A percentile compares a stretch with the other conserved stretches of the same genome.
These are phyloP conservation scores for Tolypocladium tundrense DNA, from an alignment of 2,329 filamentous ascomycete species.

Conservation along the genomic window DNA sequence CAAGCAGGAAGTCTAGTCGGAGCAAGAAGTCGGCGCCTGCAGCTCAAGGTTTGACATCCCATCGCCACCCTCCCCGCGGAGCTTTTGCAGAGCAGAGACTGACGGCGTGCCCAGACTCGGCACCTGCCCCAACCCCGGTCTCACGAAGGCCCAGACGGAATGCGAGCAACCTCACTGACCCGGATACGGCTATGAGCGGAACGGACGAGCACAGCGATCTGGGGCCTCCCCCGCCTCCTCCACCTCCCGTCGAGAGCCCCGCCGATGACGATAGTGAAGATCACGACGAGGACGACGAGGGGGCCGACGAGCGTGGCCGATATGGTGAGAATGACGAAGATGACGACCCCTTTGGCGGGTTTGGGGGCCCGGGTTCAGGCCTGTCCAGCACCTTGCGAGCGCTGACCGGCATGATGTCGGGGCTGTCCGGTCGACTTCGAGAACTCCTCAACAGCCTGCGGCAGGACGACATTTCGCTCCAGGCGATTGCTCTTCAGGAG, in stretches of 20 bases:
- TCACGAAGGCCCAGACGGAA: slow-evolving; percentile 44
- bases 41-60: slow-evolving; percentile 22
- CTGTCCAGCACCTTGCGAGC: slow-evolving; percentile 76
- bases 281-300: slow-evolving; percentile 19
- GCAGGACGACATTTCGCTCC: slow-evolving; percentile 78
- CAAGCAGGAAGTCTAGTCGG: slow-evolving; percentile 63
- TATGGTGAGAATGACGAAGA: slow-evolving; percentile 53
- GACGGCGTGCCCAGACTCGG: slow-evolving; percentile 17
- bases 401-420: slow-evolving; percentile 84
- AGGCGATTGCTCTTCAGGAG: slow-evolving; percentile 86
- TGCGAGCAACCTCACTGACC: slow-evolving; percentile 38
- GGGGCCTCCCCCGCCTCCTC: slow-evolving; percentile 31
- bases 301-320: slow-evolving; percentile 39
- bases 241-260: slow-evolving; percentile 18
- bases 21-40: slow-evolving; percentile 53
- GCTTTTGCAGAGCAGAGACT: slow-evolving; percentile 1
- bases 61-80: not conserved
- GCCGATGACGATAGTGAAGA: slow-evolving; percentile 27
- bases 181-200: slow-evolving; percentile 63
- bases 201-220: slow-evolving; percentile 44
- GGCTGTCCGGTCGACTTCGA: slow-evolving; percentile 68
- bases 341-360: slow-evolving; percentile 52
- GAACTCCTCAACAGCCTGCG: slow-evolving; percentile 67
- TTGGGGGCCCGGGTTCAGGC: slow-evolving; percentile 57
- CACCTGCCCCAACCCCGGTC: slow-evolving; percentile 25